Conservation (phyloP, 1,139 yeast species). For the Diutina catenulata region DNA sequence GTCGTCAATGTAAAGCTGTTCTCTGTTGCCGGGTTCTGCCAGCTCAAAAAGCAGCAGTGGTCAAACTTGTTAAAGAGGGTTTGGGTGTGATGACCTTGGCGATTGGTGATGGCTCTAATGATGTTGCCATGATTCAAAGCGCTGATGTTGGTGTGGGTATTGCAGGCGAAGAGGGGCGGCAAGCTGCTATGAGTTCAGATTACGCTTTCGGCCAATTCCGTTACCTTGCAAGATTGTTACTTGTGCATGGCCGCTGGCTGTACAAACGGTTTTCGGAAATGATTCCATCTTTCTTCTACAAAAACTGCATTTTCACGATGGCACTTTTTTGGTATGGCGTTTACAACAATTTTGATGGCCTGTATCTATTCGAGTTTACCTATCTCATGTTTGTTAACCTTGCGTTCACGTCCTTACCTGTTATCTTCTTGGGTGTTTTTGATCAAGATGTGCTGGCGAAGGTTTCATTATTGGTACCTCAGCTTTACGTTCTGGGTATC, state of each 20-base stretch:
- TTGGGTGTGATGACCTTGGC: conserved; percentile 84
- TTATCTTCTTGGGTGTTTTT: conserved; percentile 77
- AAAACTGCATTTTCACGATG: conserved; percentile 79
- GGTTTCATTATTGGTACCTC: conserved; percentile 81
- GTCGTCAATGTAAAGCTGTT: conserved; percentile 91
- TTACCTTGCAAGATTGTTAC: conserved; percentile 59
- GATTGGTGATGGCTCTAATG: conserved; percentile 97
- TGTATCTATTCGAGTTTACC: conserved; percentile 86
- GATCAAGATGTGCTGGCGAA: conserved; percentile 88
- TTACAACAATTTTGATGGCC: conserved; percentile 76
- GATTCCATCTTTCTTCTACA: conserved; percentile 90
- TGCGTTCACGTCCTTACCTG: conserved; percentile 92
- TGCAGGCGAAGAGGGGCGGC: conserved; percentile 97
- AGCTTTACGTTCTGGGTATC: conserved; percentile 78
- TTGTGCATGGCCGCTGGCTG: conserved; percentile 96
- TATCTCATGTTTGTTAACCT: conserved; percentile 85
- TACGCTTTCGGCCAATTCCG: conserved; percentile 95
- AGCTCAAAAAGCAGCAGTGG: conserved; percentile 93
- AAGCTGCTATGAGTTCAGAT: conserved; percentile 96
- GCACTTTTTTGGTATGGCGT: conserved; percentile 92
- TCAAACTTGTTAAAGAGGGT: conserved; percentile 66
- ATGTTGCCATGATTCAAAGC: conserved; percentile 97
- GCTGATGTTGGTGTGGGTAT: conserved; percentile 98
- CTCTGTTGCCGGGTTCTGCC: conserved; percentile 96
- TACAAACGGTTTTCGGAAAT: conserved; percentile 84